A percentile compares a stretch with the other conserved stretches of the same genome.
phyloP scores from a whole-genome alignment of 163 green algal species.

The Chlamydomonas reinhardtii region DNA sequence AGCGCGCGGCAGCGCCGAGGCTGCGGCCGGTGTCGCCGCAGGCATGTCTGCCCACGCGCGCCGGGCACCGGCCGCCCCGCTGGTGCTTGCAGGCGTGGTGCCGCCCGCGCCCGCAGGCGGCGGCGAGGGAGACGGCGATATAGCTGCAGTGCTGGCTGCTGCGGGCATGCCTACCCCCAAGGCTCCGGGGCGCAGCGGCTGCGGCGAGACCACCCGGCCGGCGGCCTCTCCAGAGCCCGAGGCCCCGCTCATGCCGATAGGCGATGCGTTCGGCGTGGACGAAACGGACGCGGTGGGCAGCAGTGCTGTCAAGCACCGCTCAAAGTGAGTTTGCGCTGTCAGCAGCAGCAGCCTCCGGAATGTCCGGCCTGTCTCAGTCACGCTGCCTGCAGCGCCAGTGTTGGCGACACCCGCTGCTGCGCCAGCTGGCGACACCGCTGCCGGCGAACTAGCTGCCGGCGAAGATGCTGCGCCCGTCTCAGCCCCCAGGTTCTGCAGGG shows the following conservation, averaged over 20 bases:
- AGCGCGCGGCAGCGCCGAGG: not conserved
- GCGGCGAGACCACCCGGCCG: too few species aligned
- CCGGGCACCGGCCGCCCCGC: not conserved
- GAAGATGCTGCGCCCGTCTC: too few species aligned
- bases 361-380: not conserved
- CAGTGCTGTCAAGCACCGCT: conserved; percentile 20
- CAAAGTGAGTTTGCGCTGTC: conserved; percentile 17
- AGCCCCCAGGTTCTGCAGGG: not conserved
- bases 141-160: too few species aligned
- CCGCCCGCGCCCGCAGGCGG: not conserved
- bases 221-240: too few species aligned
- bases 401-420: not conserved
- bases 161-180: too few species aligned
- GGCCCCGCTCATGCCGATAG: too few species aligned
- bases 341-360: conserved; percentile 29
- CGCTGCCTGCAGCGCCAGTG: not conserved
- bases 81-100: not conserved
- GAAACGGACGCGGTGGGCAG: not conserved
- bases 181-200: too few species aligned
- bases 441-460: not conserved
- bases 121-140: not conserved
- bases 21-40: not conserved
- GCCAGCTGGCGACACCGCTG: not conserved
- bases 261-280: too few species aligned
- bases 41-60: conserved; percentile 30